A percentile compares a stretch with the other conserved stretches of the same genome.
Conservation (phyloP, 108 stramenopile species). For the Skeletonema grethae region DNA sequence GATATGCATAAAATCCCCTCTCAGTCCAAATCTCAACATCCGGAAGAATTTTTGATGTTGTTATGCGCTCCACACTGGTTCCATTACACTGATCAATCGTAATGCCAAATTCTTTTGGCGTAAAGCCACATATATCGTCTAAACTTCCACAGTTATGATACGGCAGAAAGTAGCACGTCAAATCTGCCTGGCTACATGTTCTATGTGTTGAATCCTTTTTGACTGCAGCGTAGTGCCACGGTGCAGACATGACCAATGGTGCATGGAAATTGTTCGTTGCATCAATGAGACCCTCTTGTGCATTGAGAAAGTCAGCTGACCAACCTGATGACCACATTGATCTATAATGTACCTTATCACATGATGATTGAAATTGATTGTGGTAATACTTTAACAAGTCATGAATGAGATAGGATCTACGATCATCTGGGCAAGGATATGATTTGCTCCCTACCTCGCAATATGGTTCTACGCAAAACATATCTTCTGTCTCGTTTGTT, state of each 20-base stretch:
- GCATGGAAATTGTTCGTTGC: conserved; percentile 11
- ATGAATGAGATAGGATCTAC: conserved; percentile 4
- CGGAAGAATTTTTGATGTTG: background rate
- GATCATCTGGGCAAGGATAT: background rate
- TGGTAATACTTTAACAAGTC: conserved; percentile 19
- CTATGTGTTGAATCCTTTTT: conserved; percentile 24
- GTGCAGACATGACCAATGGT: conserved; percentile 18
- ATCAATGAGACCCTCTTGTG: conserved; percentile 11
- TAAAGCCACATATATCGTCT: conserved; percentile 11
- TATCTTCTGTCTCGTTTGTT: conserved; percentile 24
- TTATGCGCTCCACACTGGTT: background rate
- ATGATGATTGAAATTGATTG: conserved; percentile 25
- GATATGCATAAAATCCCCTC: conserved; percentile 18
- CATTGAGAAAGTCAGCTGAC: conserved; percentile 28
- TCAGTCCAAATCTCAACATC: background rate
- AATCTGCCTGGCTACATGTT: conserved; percentile 22
- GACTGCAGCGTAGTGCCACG: conserved; percentile 36
- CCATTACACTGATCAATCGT: background rate
- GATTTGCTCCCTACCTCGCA: background rate
- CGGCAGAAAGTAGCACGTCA: conserved; percentile 41
- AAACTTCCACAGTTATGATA: conserved; percentile 31
- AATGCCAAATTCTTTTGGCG: background rate
- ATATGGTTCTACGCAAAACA: conserved; percentile 18
- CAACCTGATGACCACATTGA: conserved; percentile 31
- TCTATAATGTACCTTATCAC: conserved; percentile 20